phyloP scores from a whole-genome alignment of 768 basidiomycete species.

The Pholiota microspora region DNA sequence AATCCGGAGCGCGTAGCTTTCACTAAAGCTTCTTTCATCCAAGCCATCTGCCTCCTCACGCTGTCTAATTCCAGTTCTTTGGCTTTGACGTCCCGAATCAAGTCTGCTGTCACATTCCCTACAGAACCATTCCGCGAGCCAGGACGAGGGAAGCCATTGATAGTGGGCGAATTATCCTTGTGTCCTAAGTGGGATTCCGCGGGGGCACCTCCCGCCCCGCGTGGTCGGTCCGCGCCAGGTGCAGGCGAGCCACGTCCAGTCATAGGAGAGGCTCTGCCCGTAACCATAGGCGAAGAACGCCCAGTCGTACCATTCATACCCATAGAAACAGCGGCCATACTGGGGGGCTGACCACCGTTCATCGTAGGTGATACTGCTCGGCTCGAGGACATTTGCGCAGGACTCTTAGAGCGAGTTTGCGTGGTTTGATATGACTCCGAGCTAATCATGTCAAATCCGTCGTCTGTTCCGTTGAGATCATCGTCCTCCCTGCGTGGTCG shows the following conservation, averaged over 20 bases:
- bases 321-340: conserved; percentile 56
- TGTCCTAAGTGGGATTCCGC: conserved; percentile 41
- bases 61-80: conserved; percentile 82
- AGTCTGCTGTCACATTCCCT: conserved; percentile 69
- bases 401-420: conserved; percentile 56
- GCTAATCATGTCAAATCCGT: conserved; percentile 51
- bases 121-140: conserved; percentile 50
- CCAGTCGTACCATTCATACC: conserved; percentile 43
- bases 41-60: conserved; percentile 72
- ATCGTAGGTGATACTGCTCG: conserved; percentile 62
- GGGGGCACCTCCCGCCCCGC: background rate
- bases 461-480: conserved; percentile 35
- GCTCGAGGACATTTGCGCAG: conserved; percentile 38
- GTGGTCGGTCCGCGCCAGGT: conserved; percentile 19
- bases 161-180: conserved; percentile 40
- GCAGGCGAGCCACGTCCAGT: conserved; percentile 38
- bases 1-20: conserved; percentile 81
- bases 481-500: conserved; percentile 50
- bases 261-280: conserved; percentile 31
- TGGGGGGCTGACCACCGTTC: conserved; percentile 38
- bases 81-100: conserved; percentile 75
- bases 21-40: conserved; percentile 80
- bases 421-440: conserved; percentile 40
- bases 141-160: conserved; percentile 48
- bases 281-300: conserved; percentile 33